Percentiles rank a stretch among this genome's conserved stretches.
phyloP scores from a whole-genome alignment of 2,329 filamentous ascomycete genomes.

The Phaeomoniella chlamydospora region DNA sequence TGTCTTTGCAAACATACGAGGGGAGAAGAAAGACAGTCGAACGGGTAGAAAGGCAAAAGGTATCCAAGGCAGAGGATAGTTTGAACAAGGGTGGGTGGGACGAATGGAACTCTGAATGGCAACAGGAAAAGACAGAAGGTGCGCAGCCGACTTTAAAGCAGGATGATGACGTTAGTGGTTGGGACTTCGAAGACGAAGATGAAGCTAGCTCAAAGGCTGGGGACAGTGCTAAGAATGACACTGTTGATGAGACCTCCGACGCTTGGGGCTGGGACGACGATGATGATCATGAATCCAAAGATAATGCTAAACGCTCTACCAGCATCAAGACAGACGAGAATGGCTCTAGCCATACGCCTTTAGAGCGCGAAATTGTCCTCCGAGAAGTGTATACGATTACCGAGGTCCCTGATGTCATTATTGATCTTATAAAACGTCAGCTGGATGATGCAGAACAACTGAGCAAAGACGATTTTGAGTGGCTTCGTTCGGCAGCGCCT shows the following conservation, averaged over 20 bases:
- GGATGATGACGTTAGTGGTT: constrained; percentile 30
- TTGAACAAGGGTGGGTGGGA: constrained; percentile 36
- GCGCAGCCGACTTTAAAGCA: constrained; percentile 9
- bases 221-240: constrained; percentile 10
- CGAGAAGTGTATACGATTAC: constrained; percentile 82
- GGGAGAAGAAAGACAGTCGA: constrained; percentile 59
- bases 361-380: constrained; percentile 54
- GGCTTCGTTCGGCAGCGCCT: constrained; percentile 16
- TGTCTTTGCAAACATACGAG: constrained; percentile 51
- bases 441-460: constrained; percentile 25
- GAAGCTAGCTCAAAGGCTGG: constrained; percentile 1
- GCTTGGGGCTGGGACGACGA: constrained; percentile 83
- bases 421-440: constrained; percentile 25
- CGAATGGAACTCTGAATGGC: constrained; percentile 74
- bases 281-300: constrained; percentile 21
- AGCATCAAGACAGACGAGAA: constrained; percentile 8
- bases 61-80: constrained; percentile 56
- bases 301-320: constrained; percentile 15
- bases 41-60: constrained; percentile 67
- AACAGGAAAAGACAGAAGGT: constrained; percentile 35
- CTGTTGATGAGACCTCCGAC: constrained; percentile 34
- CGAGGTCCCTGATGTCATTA: constrained; percentile 65
- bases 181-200: constrained; percentile 31
- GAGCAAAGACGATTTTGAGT: constrained; percentile 19
- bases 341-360: constrained; percentile 5